phyloP scores from a whole-genome alignment of 2,329 filamentous ascomycete genomes.

The Sporothrix inflata region DNA sequence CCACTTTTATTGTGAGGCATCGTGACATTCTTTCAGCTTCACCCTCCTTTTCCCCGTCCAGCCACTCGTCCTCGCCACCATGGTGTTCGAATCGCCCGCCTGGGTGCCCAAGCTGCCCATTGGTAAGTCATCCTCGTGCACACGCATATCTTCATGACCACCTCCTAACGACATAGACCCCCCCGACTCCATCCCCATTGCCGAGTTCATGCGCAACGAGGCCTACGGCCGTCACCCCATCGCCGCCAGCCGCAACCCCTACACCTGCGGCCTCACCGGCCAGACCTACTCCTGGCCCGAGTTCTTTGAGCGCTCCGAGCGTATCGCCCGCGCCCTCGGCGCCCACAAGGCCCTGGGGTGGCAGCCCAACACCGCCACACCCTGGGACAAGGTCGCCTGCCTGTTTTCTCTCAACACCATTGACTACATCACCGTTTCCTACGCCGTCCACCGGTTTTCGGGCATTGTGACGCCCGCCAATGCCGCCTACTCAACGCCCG shows the following conservation, averaged over 20 bases:
- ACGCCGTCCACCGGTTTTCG: conserved; percentile 59
- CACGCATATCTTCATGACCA: background rate
- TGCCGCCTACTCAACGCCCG: conserved; percentile 67
- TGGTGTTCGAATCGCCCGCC: conserved; percentile 63
- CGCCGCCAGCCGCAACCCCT: conserved; percentile 53
- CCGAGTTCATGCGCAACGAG: conserved; percentile 77
- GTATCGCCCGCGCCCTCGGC: conserved; percentile 56
- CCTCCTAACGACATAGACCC: conserved; percentile 48
- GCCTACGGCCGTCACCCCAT: conserved; percentile 67
- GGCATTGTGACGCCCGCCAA: conserved; percentile 70
- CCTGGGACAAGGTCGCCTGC: conserved; percentile 76
- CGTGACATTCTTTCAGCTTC: background rate
- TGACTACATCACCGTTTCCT: conserved; percentile 61
- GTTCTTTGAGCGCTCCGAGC: conserved; percentile 16
- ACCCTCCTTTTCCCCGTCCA: background rate
- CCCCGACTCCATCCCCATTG: conserved; percentile 74
- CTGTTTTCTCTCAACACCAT: conserved; percentile 73
- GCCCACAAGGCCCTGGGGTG: conserved; percentile 69
- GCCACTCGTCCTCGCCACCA: conserved; percentile 34
- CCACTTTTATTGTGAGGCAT: background rate
- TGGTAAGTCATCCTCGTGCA: conserved; percentile 45
- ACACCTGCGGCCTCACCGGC: conserved; percentile 38
- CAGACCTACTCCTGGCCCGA: conserved; percentile 32
- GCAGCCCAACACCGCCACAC: conserved; percentile 67
- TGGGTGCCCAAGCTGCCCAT: conserved; percentile 65